Evolutionary conservation across 805 yeast genomes (phyloP).

Genomic region (Kodamaea kaohsiungensis): DNA sequence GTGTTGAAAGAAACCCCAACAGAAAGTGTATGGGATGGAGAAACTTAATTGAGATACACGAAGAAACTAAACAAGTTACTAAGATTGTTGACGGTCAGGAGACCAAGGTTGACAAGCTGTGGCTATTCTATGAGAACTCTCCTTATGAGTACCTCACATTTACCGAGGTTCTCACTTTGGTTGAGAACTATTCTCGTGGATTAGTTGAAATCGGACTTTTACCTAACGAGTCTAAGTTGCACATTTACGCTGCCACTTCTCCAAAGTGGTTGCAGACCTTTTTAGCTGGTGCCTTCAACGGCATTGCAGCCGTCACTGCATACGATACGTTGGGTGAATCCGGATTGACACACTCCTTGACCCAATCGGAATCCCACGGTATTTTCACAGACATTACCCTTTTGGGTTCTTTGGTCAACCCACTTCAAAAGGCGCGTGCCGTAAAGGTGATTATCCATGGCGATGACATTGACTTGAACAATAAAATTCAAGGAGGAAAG

Average conservation of each 20-base stretch:
- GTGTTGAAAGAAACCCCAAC: constrained; percentile 55
- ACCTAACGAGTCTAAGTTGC: constrained; percentile 67
- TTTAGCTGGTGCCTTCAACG: constrained; percentile 74
- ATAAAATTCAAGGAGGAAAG: constrained; percentile 63
- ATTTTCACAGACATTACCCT: constrained; percentile 83
- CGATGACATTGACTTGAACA: constrained; percentile 60
- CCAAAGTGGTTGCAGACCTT: constrained; percentile 89
- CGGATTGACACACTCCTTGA: constrained; percentile 83
- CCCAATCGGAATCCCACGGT: constrained; percentile 76
- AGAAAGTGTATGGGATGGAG: constrained; percentile 75
- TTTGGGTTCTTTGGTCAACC: constrained; percentile 64
- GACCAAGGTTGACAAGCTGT: constrained; percentile 72
- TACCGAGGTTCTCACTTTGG: constrained; percentile 51
- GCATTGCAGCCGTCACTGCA: constrained; percentile 89
- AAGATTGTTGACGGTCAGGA: constrained; percentile 79
- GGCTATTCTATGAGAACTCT: constrained; percentile 82
- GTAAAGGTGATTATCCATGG: constrained; percentile 73
- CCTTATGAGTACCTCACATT: constrained; percentile 68
- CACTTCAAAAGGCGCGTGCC: constrained; percentile 61
- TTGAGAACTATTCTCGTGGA: constrained; percentile 70
- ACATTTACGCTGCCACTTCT: constrained; percentile 86
- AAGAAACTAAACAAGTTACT: constrained; percentile 70
- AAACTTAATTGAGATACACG: constrained; percentile 69
- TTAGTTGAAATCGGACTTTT: constrained; percentile 68
- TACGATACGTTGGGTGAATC: constrained; percentile 92